phyloP scores from a whole-genome alignment of 2,329 filamentous ascomycete genomes.

The Colletotrichum zoysiae region DNA sequence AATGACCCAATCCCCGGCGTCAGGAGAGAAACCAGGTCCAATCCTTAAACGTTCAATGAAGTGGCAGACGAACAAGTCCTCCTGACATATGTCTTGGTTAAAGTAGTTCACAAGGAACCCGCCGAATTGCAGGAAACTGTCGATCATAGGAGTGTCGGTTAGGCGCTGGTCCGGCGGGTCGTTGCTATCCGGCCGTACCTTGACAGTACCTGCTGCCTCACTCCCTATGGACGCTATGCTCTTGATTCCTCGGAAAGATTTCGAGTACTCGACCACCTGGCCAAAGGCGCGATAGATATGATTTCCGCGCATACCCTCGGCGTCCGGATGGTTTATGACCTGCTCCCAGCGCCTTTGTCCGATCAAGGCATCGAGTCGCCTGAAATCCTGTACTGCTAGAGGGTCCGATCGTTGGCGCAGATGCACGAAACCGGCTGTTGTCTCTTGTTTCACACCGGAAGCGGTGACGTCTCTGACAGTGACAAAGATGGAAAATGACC shows the following conservation, averaged over 20 bases:
- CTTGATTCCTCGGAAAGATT: slow-evolving; percentile 9
- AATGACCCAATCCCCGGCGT: slow-evolving; percentile 9
- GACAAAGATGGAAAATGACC: slow-evolving; percentile 21
- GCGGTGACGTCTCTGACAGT: neutral
- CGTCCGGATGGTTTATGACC: neutral
- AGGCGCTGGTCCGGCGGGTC: slow-evolving; percentile 11
- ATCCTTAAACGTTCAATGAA: slow-evolving; percentile 4
- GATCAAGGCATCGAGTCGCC: slow-evolving; percentile 1
- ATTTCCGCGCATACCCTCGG: slow-evolving; percentile 23
- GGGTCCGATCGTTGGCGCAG: neutral
- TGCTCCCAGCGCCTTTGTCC: slow-evolving; percentile 10
- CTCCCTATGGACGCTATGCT: neutral
- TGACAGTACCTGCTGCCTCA: slow-evolving; percentile 8
- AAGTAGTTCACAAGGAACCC: slow-evolving; percentile 43
- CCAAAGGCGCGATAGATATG: slow-evolving; percentile 21
- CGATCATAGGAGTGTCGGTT: slow-evolving; percentile 15
- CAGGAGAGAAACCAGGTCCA: slow-evolving; percentile 12
- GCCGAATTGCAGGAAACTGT: slow-evolving; percentile 40
- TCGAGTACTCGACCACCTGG: slow-evolving; percentile 11
- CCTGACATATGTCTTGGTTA: neutral
- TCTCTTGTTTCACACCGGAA: neutral
- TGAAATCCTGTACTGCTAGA: neutral
- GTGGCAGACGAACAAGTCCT: slow-evolving; percentile 12
- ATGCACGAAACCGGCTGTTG: neutral
- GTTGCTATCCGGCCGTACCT: neutral